Conservation (phyloP, 2,329 filamentous ascomycete species). For the Lizonia empirigonia region DNA sequence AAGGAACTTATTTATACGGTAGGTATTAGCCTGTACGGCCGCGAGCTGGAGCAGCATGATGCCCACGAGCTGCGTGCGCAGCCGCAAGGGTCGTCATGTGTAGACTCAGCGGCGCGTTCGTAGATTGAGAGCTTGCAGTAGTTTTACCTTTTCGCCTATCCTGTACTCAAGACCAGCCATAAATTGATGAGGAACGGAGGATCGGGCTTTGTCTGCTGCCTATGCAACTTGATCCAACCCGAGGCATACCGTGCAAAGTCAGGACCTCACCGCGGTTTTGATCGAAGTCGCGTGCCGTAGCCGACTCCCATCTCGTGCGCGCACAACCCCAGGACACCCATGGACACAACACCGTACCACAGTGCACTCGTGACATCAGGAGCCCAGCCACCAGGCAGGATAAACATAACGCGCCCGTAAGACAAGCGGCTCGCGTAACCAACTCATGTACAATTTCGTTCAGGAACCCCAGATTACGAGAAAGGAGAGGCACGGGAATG, state of each 20-base stretch:
- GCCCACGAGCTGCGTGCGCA: neutral
- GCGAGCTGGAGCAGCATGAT: neutral
- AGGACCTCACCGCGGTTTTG: neutral
- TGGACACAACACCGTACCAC: neutral
- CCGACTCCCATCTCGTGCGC: neutral
- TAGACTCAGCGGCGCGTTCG: neutral
- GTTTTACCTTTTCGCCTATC: neutral
- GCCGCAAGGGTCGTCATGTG: neutral
- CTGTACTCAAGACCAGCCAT: too few species aligned
- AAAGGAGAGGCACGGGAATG: too few species aligned
- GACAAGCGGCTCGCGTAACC: neutral
- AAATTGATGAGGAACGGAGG: neutral
- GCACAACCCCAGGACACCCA: neutral
- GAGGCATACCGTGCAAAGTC: neutral
- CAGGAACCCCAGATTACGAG: constrained; percentile 1
- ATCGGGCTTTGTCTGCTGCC: neutral
- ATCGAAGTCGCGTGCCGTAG: constrained; percentile 11
- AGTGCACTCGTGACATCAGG: neutral
- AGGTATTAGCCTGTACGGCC: neutral
- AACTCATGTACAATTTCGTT: neutral
- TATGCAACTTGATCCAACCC: neutral
- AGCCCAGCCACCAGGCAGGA: neutral
- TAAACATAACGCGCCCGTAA: neutral
- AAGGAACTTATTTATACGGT: too few species aligned
- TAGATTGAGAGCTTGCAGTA: neutral